Evolutionary conservation across 163 green algal species (phyloP), one percentile per base, ranked within the genome.

Genomic region (Scenedesmus sp.): DNA sequence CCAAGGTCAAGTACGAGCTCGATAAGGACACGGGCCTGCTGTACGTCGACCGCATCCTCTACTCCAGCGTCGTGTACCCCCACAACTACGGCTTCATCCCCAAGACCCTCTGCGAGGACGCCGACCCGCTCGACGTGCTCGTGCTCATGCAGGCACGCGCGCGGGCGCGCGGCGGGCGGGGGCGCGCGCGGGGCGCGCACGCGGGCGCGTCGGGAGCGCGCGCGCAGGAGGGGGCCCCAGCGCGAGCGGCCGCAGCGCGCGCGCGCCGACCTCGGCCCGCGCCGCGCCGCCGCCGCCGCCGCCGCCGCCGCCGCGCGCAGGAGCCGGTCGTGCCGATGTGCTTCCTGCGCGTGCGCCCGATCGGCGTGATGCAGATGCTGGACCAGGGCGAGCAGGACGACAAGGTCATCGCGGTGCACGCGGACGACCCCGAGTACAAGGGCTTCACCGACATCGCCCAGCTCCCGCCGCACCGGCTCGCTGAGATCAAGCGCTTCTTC

Each of bases 291-390:
- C 39, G 39, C 39, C 7, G 7, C 39, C 39, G 39, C 39, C 39
- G 7, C 7, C 39, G 39, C 39, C 39, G 7, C 7, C 39, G 39
- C 39, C 39, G 39, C 17, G 34, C 84, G 83, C 89, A 97, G 87
- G 94, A 97, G 78, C 86, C 93, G 10, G 92, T 97, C 18, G 89
- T 94, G 47, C 94, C 94, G 39, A 97, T 97, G 88, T 96, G 89
- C 81, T 98, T 97, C 83, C 75, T 98, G 86, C 87, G 94, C 14
- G 90, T 84, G 48, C 93, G 92, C 63, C 92, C 95, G 47, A 99
- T 99, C 56, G 96, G 96, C 29, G 92, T 98, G 20, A 98, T 98
- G 95, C 87, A 91, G 47, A 99, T 99, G 96, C 87, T 98, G 33
- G 96, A 99, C 85, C 88, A 95, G 83, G 88, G 83, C 6, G 87